Conservation (phyloP, 768 basidiomycete genomes). For the Lactarius trivialis region DNA sequence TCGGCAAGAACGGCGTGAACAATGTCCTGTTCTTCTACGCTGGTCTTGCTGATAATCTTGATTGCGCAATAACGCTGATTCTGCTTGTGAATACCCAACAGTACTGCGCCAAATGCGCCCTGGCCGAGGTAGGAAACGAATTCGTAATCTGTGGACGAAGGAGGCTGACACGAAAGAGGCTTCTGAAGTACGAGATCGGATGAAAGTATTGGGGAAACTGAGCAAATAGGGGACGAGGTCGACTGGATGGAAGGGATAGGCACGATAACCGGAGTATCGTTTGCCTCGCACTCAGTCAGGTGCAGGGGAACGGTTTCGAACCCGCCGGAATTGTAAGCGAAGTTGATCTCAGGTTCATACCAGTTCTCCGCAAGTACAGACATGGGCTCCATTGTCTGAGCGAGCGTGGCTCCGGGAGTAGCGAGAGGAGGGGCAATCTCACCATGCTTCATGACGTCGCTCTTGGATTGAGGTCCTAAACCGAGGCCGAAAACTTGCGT, state of each 20-base stretch:
- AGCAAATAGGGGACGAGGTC: not conserved
- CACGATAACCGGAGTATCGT: not conserved
- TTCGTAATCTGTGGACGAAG: conserved; percentile 12
- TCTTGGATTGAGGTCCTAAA: not conserved
- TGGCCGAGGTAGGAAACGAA: conserved; percentile 8
- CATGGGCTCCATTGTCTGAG: not conserved
- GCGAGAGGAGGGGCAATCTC: not conserved
- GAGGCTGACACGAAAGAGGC: not conserved
- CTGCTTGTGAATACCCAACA: conserved; percentile 21
- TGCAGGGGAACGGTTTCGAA: not conserved
- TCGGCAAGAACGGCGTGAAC: conserved; percentile 9
- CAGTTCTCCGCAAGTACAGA: conserved; percentile 5
- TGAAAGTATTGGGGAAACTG: not conserved
- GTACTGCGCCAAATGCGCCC: conserved; percentile 21
- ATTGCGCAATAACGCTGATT: conserved; percentile 19
- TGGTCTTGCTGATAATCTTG: conserved; percentile 24
- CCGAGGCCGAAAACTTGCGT: not conserved
- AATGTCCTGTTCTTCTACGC: not conserved
- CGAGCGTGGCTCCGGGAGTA: not conserved
- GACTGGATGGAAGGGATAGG: not conserved
- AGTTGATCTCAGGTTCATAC: not conserved
- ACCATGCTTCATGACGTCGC: not conserved
- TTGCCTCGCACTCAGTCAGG: no score
- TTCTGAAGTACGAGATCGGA: not conserved
- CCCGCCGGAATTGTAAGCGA: not conserved